Conservation (phyloP, 2,329 filamentous ascomycete genomes). For the Paecilomyces dactylethromorphus region DNA sequence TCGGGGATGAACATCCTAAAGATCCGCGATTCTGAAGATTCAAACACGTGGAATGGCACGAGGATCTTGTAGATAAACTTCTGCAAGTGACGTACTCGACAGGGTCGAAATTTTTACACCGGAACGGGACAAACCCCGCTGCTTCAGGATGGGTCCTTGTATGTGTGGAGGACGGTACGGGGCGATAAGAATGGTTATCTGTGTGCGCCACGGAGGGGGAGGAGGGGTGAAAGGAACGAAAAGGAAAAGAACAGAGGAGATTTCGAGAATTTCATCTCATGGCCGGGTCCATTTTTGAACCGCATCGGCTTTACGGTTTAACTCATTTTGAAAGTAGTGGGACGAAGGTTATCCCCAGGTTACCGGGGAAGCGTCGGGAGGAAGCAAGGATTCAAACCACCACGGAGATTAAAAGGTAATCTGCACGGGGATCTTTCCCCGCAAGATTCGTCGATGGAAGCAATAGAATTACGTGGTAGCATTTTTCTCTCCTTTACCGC, state of each 20-base stretch:
- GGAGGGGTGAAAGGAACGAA: no score
- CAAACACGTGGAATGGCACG: neutral
- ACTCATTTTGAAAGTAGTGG: no score
- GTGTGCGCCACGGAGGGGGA: no score
- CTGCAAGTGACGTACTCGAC: neutral
- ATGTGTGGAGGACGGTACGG: neutral
- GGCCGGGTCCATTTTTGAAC: no score
- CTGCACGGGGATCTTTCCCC: no score
- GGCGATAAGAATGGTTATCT: no score
- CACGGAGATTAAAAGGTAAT: no score
- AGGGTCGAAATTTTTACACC: neutral
- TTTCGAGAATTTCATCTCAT: no score
- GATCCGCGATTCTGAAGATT: neutral
- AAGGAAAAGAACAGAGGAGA: no score
- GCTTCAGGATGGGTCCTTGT: neutral
- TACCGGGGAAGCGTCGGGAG: neutral
- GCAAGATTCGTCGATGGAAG: neutral
- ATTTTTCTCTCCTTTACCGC: no score
- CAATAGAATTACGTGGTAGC: neutral
- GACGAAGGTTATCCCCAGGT: neutral
- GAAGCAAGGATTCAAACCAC: neutral
- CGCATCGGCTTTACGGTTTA: no score
- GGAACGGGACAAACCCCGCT: neutral
- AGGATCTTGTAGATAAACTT: neutral
- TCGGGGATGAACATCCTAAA: neutral